Conservation (phyloP, 805 yeast species). For the Wickerhamiella azymoides region DNA sequence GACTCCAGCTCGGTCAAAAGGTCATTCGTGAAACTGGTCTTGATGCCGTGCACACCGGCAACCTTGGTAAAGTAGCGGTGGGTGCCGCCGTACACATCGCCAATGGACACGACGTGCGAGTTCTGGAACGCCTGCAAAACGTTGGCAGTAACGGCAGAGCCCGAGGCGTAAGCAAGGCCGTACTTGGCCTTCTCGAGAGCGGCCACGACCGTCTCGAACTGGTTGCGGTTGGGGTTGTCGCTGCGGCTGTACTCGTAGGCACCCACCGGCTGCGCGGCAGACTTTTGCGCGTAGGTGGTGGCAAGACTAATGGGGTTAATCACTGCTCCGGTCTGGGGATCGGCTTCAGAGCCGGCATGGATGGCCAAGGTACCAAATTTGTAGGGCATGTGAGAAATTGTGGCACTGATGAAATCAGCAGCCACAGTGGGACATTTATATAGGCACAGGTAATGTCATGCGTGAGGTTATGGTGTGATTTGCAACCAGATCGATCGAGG, state of each 20-base stretch:
- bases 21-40: constrained; percentile 51
- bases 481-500: no score
- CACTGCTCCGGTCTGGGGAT: constrained; percentile 70
- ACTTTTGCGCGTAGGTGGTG: constrained; percentile 70
- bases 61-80: constrained; percentile 82
- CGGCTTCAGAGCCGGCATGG: constrained; percentile 66
- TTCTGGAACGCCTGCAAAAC: constrained; percentile 59
- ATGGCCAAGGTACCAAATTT: constrained; percentile 67
- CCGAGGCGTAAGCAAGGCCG: constrained; percentile 63
- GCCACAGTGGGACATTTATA: background rate
- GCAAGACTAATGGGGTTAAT: constrained; percentile 72
- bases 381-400: constrained; percentile 8
- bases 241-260: constrained; percentile 74
- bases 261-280: constrained; percentile 68
- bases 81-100: constrained; percentile 86
- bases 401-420: background rate
- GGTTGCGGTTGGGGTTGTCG: constrained; percentile 74
- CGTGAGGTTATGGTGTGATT: background rate
- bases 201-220: constrained; percentile 67
- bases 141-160: constrained; percentile 72
- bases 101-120: constrained; percentile 63
- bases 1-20: constrained; percentile 44
- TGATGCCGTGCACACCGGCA: constrained; percentile 65
- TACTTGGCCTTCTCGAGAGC: constrained; percentile 61
- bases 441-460: background rate